Conservation (phyloP, 2,329 filamentous ascomycete species). For the Cladosporium sp. region DNA sequence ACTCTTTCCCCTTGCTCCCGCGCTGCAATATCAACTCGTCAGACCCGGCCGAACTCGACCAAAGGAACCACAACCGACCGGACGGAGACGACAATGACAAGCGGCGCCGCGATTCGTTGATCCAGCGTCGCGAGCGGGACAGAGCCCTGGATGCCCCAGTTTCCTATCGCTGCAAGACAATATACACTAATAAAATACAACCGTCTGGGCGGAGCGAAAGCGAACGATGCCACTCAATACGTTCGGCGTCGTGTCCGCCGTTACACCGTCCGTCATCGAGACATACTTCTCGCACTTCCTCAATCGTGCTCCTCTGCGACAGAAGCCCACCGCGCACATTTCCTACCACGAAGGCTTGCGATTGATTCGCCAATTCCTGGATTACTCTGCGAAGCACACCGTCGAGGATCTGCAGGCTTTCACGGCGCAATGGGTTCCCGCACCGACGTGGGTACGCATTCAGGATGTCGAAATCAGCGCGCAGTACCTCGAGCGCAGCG, state of each 20-base stretch:
- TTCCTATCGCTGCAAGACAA: neutral
- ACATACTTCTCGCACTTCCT: conserved; percentile 88
- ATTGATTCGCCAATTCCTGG: conserved; percentile 78
- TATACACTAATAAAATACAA: no score
- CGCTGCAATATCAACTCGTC: neutral
- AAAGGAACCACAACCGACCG: conserved; percentile 1
- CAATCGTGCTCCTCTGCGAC: conserved; percentile 64
- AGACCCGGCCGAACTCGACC: neutral
- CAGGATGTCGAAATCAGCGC: conserved; percentile 62
- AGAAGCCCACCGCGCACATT: conserved; percentile 83
- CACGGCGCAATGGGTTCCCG: conserved; percentile 84
- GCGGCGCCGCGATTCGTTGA: conserved; percentile 3
- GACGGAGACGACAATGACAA: conserved; percentile 2
- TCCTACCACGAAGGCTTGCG: conserved; percentile 91
- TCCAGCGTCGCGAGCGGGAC: conserved; percentile 2
- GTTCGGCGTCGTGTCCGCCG: conserved; percentile 70
- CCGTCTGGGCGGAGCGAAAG: no score
- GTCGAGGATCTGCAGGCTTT: conserved; percentile 92
- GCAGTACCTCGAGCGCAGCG: conserved; percentile 59
- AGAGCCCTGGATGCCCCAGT: neutral
- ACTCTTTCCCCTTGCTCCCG: neutral
- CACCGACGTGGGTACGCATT: conserved; percentile 79
- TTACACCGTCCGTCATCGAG: conserved; percentile 80
- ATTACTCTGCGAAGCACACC: conserved; percentile 78
- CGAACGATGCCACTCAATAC: conserved; percentile 63